Conservation (phyloP, 345 rosid genomes). For the Cardamine occulta region DNA sequence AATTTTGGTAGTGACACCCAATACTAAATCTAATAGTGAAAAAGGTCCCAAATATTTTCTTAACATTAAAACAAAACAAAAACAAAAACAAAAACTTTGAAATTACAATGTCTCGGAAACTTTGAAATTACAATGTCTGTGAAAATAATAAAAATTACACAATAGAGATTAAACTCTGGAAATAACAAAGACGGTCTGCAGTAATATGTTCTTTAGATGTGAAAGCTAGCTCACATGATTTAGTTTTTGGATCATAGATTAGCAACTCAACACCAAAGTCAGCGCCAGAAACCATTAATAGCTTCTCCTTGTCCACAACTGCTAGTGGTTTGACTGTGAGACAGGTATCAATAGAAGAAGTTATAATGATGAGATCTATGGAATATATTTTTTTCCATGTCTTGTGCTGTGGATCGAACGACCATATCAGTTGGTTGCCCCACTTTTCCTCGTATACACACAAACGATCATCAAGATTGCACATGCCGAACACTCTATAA, state of each 20-base stretch:
- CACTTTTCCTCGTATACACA: background rate
- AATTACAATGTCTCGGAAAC: too few relatives aligned
- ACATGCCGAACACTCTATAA: background rate
- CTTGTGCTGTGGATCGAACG: background rate
- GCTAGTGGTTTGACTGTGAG: background rate
- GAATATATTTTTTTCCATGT: constrained; percentile 10
- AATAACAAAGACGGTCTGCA: background rate
- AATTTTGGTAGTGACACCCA: too few relatives aligned
- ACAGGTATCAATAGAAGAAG: background rate
- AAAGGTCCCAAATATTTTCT: too few relatives aligned
- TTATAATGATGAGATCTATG: background rate
- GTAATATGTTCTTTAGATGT: background rate
- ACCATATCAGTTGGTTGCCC: constrained; percentile 9
- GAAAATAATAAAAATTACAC: background rate
- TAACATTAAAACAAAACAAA: too few relatives aligned
- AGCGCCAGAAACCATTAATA: background rate
- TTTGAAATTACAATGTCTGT: background rate
- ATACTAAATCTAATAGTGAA: too few relatives aligned
- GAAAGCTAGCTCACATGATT: background rate
- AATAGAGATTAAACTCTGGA: background rate
- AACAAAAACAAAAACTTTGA: too few relatives aligned
- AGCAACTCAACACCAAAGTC: background rate
- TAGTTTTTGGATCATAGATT: background rate
- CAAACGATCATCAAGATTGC: constrained; percentile 1
- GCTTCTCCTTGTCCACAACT: constrained; percentile 4